Conservation (phyloP, 2,329 filamentous ascomycete genomes). For the Aspergillus calidoustus region DNA sequence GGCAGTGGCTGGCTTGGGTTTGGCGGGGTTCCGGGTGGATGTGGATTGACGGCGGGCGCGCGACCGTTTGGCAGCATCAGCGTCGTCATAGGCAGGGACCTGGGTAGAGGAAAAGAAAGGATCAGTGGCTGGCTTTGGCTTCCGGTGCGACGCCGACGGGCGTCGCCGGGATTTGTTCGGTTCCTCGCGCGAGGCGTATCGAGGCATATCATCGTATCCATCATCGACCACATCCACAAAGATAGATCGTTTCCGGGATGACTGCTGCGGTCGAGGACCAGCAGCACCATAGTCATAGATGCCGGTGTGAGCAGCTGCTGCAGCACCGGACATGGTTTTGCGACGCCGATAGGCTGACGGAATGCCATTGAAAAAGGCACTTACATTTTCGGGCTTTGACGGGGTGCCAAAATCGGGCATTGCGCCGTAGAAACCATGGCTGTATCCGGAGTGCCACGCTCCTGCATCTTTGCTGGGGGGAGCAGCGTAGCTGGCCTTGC, state of each 20-base stretch:
- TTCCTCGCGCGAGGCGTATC: slow-evolving; percentile 51
- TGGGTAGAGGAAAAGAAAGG: slow-evolving; percentile 58
- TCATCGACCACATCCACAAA: slow-evolving; percentile 62
- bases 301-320: slow-evolving; percentile 25
- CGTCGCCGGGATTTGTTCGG: slow-evolving; percentile 38
- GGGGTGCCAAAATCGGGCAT: slow-evolving; percentile 56
- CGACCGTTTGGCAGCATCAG: slow-evolving; percentile 51
- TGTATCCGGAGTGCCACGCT: slow-evolving; percentile 51
- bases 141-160: slow-evolving; percentile 43
- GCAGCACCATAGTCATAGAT: slow-evolving; percentile 23
- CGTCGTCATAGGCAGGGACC: slow-evolving; percentile 61
- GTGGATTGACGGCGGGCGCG: slow-evolving; percentile 61
- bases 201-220: slow-evolving; percentile 55
- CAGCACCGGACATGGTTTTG: slow-evolving; percentile 51
- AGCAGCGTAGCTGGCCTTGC: slow-evolving; percentile 61
- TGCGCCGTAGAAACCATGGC: slow-evolving; percentile 52
- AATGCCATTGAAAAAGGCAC: slow-evolving; percentile 58
- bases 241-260: slow-evolving; percentile 57
- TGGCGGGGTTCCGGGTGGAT: slow-evolving; percentile 50
- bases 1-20: slow-evolving; percentile 44
- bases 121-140: slow-evolving; percentile 53
- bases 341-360: slow-evolving; percentile 44
- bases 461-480: slow-evolving; percentile 42
- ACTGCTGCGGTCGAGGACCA: slow-evolving; percentile 34
- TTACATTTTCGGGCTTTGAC: slow-evolving; percentile 68